Evolutionary conservation across 352 stramenopile genomes (phyloP).

Genomic region (Pythium sp.): DNA sequence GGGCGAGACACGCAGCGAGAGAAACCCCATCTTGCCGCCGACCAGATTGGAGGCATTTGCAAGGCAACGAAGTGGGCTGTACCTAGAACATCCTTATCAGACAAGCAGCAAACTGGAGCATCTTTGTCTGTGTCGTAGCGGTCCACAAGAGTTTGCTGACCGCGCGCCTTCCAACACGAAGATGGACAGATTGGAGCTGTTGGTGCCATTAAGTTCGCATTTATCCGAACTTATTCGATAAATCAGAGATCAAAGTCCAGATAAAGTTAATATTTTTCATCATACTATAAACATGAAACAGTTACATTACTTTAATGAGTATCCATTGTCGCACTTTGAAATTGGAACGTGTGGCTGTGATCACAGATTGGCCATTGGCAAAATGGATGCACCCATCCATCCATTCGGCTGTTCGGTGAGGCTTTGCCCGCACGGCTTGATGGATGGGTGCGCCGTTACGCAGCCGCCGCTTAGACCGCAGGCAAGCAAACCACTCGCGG

Average conservation of each 20-base stretch:
- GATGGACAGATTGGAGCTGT: neutral
- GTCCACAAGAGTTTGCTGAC: neutral
- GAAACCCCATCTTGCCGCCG: too few relatives aligned
- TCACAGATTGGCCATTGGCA: neutral
- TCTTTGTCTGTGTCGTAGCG: neutral
- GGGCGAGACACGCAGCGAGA: neutral
- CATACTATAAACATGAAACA: neutral
- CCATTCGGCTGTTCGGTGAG: neutral
- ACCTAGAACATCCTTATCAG: neutral
- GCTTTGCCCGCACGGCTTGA: slow-evolving; percentile 1
- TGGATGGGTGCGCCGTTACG: neutral
- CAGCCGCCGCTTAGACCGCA: slow-evolving; percentile 2
- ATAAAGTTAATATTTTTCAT: neutral
- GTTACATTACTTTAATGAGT: neutral
- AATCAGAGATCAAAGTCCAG: neutral
- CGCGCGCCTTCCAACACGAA: neutral
- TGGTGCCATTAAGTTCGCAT: neutral
- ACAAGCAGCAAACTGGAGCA: neutral
- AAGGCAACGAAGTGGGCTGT: neutral
- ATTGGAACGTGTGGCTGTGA: slow-evolving; percentile 10
- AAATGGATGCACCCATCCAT: neutral
- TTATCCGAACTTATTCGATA: neutral
- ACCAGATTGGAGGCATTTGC: neutral
- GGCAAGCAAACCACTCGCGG: neutral
- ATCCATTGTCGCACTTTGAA: neutral